Evolutionary conservation across 148 eudicot genomes (phyloP), one percentile per base, ranked within the genome.

Genomic region (Diospyros kaki): DNA sequence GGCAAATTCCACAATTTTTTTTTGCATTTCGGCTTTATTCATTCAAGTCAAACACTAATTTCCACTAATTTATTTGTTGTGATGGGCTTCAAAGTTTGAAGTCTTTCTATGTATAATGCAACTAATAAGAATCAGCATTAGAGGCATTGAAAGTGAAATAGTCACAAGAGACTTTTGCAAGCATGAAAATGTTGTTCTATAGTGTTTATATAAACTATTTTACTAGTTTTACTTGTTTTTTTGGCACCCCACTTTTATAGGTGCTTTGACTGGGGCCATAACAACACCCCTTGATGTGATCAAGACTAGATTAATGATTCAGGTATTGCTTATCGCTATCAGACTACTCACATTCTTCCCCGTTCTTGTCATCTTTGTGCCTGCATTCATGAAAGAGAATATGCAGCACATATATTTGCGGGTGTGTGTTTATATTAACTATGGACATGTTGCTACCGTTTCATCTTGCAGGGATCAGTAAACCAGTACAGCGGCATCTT

Each of bases 201-300:
- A 10, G 61, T 54, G 4, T 39, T 53, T 70, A 6, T 51, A 40
- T 41, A 2, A 66, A 58, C 39, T 43, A 9, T 67, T 77, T 41
- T 60, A 7, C 39, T 62, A 43, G 18, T 4, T 9, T n/a, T n/a
- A 10, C 28, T 59, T 44, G 38, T 66, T 72, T 56, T 43, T 71
- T 59, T 51, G 1, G 8, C 10, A 5, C 41, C 41, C 40, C 2
- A 3, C 9, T 11, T 55, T 55, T 53, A n/a, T 76, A 94, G 98
- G 98, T 71, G 95, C 97, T 42, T 73, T 94, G 73, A 94, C 98
- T 14, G 98, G 98, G 68, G 98, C 98, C 59, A 81, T 94, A 69
- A 94, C 95, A 6, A 94, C 98, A 65, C 97, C 97, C 6, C 95
- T 91, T 39, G 98, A 94, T 83, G 98, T 94, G 64, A 90, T 94